Evolutionary conservation across 345 rosid genomes (phyloP).

Genomic region (Populus deltoides): DNA sequence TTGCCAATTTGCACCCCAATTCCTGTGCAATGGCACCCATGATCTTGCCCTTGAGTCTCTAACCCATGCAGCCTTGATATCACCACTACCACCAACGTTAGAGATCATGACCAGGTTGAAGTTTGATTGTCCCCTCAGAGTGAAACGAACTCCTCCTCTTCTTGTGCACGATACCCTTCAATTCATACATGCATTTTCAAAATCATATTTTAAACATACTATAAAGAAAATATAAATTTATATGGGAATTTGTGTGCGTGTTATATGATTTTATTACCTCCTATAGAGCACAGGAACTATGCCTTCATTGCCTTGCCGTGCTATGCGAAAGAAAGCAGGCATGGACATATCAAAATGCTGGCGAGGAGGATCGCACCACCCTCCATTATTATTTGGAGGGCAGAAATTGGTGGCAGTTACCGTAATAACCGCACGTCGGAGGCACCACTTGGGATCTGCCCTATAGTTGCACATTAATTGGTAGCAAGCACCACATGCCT

Average conservation of each 20-base stretch:
- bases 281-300: constrained; percentile 61
- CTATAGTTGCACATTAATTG: constrained; percentile 51
- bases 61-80: constrained; percentile 62
- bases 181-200: neutral
- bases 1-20: constrained; percentile 87
- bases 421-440: constrained; percentile 49
- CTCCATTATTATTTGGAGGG: constrained; percentile 71
- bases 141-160: constrained; percentile 76
- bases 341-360: constrained; percentile 81
- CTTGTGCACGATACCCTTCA: constrained; percentile 64
- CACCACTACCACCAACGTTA: constrained; percentile 70
- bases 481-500: constrained; percentile 81
- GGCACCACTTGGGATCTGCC: constrained; percentile 78
- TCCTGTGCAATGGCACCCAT: constrained; percentile 60
- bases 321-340: constrained; percentile 69
- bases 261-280: constrained; percentile 31
- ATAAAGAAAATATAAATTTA: no score
- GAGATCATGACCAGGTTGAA: constrained; percentile 74
- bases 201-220: neutral
- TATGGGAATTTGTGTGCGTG: no score
- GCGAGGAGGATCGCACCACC: constrained; percentile 80
- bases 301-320: constrained; percentile 72
- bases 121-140: constrained; percentile 67
- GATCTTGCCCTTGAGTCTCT: constrained; percentile 51
- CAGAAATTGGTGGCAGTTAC: constrained; percentile 81